Evolutionary conservation across 768 basidiomycete species (phyloP), one percentile per base, ranked within the genome.

Genomic region (Coprinellus aureogranulatus): DNA sequence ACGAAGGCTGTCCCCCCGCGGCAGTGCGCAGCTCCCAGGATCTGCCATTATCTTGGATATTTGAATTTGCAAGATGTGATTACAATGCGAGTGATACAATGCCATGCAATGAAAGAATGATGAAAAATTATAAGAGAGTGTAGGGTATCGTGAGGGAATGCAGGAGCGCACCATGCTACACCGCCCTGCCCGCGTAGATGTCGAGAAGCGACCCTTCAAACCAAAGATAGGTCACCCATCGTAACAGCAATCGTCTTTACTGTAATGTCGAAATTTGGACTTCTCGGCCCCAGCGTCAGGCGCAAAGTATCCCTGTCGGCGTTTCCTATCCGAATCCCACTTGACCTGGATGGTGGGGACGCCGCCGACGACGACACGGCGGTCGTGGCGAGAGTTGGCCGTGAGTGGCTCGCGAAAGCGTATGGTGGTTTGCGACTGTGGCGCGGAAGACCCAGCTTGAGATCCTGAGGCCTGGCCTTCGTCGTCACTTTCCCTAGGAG

Each of bases 321-420:
- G 68, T 57, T 71, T 71, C 41, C 70, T 57, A 31, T 71, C 70
- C 2, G 65, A 68, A 42, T 71, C 70, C 70, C 70, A 71, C 55
- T 71, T 71, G 20, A 71, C 63, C 26, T 66, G 66, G 20, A 67
- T 59, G 34, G 59, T 45, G 22, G 64, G 28, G 22, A 59, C 34
- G 12, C 61, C 63, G 6, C 63, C 55, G 49, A 30, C 47, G 28
- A 54, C 42, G 18, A 59, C 53, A 25, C 51, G 51, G 9, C 52
- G 58, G 28, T 59, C 53, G 27, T 49, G 45, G 11, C 58, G 39
- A 14, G 58, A 59, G n/a, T 20, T 28, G 2, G 52, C 25, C 12
- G 58, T 59, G 41, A 59, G 49, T 23, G 61, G 61, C 22, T 62
- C 55, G 25, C 58, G 57, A 37, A 62, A 62, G 16, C 55, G 37